Conservation (phyloP, 306 rosid genomes). For the Vigna angularis region DNA sequence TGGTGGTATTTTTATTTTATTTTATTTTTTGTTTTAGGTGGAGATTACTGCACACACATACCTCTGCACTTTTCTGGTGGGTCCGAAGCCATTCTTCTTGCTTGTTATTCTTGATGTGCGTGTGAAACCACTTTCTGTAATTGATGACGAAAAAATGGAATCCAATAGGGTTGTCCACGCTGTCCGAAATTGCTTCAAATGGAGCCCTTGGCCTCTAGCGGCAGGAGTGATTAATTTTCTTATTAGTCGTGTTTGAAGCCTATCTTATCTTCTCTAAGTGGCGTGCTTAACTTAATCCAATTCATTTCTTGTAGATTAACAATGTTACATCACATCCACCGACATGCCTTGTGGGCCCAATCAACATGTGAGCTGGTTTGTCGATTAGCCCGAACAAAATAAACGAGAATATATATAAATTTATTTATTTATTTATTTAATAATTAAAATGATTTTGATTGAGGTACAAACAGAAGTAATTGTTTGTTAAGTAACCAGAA, state of each 20-base stretch:
- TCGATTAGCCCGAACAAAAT: not conserved
- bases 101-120: not conserved
- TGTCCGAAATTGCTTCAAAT: slow-evolving; percentile 17
- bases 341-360: slow-evolving; percentile 30
- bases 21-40: not conserved
- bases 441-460: not conserved
- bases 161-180: too few relatives aligned
- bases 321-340: slow-evolving; percentile 25
- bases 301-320: slow-evolving; percentile 2
- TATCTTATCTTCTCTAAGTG: not conserved
- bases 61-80: slow-evolving; percentile 8
- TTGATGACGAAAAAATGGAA: too few relatives aligned
- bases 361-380: slow-evolving; percentile 22
- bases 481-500: too few relatives aligned
- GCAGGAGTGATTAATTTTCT: not conserved
- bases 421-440: not conserved
- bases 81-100: slow-evolving; percentile 1
- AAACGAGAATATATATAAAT: too few relatives aligned
- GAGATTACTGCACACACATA: too few relatives aligned
- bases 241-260: slow-evolving; percentile 25
- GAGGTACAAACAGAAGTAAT: too few relatives aligned
- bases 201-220: not conserved
- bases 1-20: not conserved
- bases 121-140: not conserved
- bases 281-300: not conserved